Evolutionary conservation across 2,329 filamentous ascomycete species (phyloP).

Genomic region (Sclerotinia subarctica): DNA sequence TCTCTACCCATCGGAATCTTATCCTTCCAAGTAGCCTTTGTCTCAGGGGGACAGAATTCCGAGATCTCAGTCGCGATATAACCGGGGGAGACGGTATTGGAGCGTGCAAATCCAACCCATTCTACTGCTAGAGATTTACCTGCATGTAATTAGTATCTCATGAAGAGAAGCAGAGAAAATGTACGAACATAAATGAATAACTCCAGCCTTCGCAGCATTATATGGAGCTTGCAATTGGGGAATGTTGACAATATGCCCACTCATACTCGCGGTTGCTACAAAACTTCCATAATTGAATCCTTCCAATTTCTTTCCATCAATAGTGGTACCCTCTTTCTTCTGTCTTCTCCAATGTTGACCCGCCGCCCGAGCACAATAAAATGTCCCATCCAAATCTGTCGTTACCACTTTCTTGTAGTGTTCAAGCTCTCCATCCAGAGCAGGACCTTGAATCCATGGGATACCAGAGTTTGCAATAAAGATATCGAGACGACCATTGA

Average conservation of each 20-base stretch:
- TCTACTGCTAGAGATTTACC: constrained; percentile 71
- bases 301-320: constrained; percentile 59
- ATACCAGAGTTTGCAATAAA: constrained; percentile 79
- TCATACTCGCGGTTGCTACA: constrained; percentile 76
- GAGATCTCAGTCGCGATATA: constrained; percentile 75
- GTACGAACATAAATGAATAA: constrained; percentile 54
- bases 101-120: constrained; percentile 71
- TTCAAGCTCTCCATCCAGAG: constrained; percentile 61
- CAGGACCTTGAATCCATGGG: constrained; percentile 66
- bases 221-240: constrained; percentile 73
- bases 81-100: constrained; percentile 70
- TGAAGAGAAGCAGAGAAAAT: background rate
- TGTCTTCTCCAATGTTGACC: constrained; percentile 68
- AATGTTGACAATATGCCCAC: constrained; percentile 72
- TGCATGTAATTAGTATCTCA: constrained; percentile 33
- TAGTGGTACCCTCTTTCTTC: constrained; percentile 62
- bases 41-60: constrained; percentile 60
- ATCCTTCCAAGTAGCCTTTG: constrained; percentile 69
- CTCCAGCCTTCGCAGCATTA: constrained; percentile 68
- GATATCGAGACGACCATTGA: constrained; percentile 71
- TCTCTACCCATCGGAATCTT: constrained; percentile 81
- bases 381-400: constrained; percentile 73
- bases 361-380: constrained; percentile 71
- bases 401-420: constrained; percentile 65
- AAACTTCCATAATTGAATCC: constrained; percentile 65